Conservation (phyloP, 352 stramenopile species). For the Phytopythium sindhum region DNA sequence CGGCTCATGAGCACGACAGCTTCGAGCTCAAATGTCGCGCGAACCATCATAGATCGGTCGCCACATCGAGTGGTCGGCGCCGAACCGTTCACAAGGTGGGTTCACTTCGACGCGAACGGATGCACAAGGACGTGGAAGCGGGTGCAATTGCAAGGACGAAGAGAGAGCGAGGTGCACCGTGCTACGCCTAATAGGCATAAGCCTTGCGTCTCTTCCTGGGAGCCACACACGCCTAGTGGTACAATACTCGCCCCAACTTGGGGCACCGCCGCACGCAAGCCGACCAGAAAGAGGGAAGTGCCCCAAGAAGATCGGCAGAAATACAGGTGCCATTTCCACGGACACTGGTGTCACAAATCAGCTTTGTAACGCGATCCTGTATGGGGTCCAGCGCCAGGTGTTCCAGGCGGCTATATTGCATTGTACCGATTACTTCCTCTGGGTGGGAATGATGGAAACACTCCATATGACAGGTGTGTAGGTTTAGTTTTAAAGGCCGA, state of each 20-base stretch:
- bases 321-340: not conserved
- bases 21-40: not conserved
- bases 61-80: not conserved
- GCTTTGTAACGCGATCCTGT: too few species aligned
- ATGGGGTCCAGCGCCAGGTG: too few species aligned
- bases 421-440: too few species aligned
- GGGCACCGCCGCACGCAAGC: not conserved
- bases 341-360: not conserved
- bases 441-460: too few species aligned
- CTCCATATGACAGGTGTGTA: too few species aligned
- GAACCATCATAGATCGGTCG: too few species aligned
- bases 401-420: too few species aligned
- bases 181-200: too few species aligned
- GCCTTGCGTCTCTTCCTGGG: not conserved
- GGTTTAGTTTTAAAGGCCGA: too few species aligned
- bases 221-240: not conserved
- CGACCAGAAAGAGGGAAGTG: not conserved
- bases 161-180: not conserved
- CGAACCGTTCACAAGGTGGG: not conserved
- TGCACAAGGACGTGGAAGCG: not conserved
- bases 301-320: not conserved
- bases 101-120: not conserved
- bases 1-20: not conserved
- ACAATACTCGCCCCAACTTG: not conserved
- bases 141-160: not conserved